Evolutionary conservation across 768 basidiomycete genomes (phyloP).

Genomic region (Trametes elegans): DNA sequence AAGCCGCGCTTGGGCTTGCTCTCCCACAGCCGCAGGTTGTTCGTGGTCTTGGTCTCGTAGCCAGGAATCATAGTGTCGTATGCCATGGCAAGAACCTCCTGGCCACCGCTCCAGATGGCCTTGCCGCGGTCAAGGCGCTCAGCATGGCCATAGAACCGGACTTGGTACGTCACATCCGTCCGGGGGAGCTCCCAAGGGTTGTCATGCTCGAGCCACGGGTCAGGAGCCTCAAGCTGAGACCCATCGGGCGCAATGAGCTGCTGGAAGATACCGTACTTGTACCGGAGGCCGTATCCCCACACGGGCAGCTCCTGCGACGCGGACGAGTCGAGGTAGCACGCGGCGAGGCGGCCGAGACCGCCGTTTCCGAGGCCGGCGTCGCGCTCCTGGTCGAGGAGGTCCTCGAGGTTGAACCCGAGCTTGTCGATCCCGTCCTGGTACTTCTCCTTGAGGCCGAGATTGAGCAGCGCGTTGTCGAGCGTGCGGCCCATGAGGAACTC

Average conservation of each 20-base stretch:
- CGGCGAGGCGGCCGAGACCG: slow-evolving; percentile 92
- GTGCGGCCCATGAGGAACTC: slow-evolving; percentile 90
- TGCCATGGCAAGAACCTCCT: slow-evolving; percentile 90
- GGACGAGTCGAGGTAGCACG: slow-evolving; percentile 95
- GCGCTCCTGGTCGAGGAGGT: slow-evolving; percentile 83
- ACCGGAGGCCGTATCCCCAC: slow-evolving; percentile 94
- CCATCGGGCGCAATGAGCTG: slow-evolving; percentile 84
- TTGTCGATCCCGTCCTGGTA: slow-evolving; percentile 65
- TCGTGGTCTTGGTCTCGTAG: slow-evolving; percentile 80
- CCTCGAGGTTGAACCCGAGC: slow-evolving; percentile 90
- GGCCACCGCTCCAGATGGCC: slow-evolving; percentile 82
- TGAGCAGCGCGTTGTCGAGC: slow-evolving; percentile 80
- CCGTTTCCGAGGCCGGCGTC: slow-evolving; percentile 96
- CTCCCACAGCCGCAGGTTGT: slow-evolving; percentile 87
- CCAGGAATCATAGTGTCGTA: slow-evolving; percentile 96
- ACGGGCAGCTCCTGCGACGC: slow-evolving; percentile 88
- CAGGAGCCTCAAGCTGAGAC: slow-evolving; percentile 82
- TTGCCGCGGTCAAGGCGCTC: slow-evolving; percentile 64
- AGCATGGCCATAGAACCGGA: slow-evolving; percentile 87
- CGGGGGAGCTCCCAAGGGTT: slow-evolving; percentile 91
- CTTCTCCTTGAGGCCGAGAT: slow-evolving; percentile 78
- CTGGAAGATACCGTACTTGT: slow-evolving; percentile 96
- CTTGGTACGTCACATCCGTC: slow-evolving; percentile 78
- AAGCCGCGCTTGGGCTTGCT: slow-evolving; percentile 87
- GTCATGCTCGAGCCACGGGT: slow-evolving; percentile 87